These are phyloP conservation scores for Kingdonia uniflora DNA, from an alignment of 164 flowering plant genomes.

Conservation along the genomic window DNA sequence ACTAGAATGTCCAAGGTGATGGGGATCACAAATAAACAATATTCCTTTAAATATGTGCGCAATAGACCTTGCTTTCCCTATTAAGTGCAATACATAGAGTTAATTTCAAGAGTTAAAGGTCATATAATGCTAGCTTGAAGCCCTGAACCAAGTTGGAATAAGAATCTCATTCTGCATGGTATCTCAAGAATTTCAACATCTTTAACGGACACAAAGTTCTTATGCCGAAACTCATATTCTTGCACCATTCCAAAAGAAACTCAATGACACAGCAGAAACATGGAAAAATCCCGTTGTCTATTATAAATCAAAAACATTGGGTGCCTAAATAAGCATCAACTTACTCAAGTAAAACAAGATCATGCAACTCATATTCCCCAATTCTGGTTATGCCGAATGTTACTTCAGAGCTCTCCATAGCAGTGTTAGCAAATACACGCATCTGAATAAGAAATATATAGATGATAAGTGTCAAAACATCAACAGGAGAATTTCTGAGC, in stretches of 20 bases:
- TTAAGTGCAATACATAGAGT: not conserved
- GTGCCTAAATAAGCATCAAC: conserved; percentile 12
- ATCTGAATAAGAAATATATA: conserved; percentile 58
- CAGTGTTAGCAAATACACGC: conserved; percentile 90
- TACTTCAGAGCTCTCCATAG: conserved; percentile 94
- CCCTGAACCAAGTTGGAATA: not conserved
- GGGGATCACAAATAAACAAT: conserved; percentile 79
- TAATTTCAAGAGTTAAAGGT: not conserved
- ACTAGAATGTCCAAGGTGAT: conserved; percentile 97
- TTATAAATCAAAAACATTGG: not conserved
- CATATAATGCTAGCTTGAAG: not conserved
- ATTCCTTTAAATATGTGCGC: conserved; percentile 81
- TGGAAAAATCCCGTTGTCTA: not conserved
- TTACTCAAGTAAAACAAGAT: conserved; percentile 91
- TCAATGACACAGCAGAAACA: not conserved
- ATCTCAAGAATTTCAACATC: too few relatives aligned
- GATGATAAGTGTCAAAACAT: too few relatives aligned
- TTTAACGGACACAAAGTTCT: conserved; percentile 58
- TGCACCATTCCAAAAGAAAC: conserved; percentile 25
- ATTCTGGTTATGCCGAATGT: conserved; percentile 61
- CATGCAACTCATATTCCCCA: conserved; percentile 95
- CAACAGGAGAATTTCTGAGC: too few relatives aligned
- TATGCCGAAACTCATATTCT: conserved; percentile 64
- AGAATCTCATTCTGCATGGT: conserved; percentile 56
- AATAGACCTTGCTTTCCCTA: conserved; percentile 97